phyloP scores from a whole-genome alignment of 1,139 yeast genomes.

The Hanseniaspora gamundiae region DNA sequence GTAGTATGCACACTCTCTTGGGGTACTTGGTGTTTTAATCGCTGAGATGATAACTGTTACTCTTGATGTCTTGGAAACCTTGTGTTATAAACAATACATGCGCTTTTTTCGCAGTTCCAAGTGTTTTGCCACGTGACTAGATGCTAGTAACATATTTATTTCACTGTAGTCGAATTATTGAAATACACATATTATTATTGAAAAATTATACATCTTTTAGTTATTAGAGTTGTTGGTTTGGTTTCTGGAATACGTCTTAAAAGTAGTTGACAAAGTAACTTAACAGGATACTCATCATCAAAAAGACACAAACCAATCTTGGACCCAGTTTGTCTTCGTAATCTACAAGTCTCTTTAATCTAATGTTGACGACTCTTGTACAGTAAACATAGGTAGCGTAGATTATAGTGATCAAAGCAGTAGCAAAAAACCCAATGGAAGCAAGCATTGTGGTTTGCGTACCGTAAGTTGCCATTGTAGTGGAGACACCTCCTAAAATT shows the following conservation, averaged over 20 bases:
- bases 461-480: slow-evolving; percentile 60
- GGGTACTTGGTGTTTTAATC: no score
- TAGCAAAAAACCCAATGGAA: slow-evolving; percentile 76
- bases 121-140: no score
- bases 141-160: no score
- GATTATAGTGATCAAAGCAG: slow-evolving; percentile 59
- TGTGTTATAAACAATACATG: no score
- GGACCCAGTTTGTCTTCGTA: slow-evolving; percentile 90
- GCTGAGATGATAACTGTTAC: no score
- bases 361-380: slow-evolving; percentile 72
- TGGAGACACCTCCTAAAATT: slow-evolving; percentile 62
- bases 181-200: no score
- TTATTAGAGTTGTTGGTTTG: no score
- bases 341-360: slow-evolving; percentile 68
- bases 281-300: slow-evolving; percentile 60
- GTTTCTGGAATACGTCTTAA: neutral
- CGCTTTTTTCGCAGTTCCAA: no score
- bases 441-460: slow-evolving; percentile 59
- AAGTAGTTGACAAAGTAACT: slow-evolving; percentile 39
- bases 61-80: no score
- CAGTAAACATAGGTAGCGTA: slow-evolving; percentile 70
- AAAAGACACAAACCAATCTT: slow-evolving; percentile 60
- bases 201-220: no score
- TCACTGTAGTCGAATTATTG: no score
- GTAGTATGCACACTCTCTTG: no score